Evolutionary conservation across 768 basidiomycete species (phyloP).

Genomic region (Termitomyces sp.): DNA sequence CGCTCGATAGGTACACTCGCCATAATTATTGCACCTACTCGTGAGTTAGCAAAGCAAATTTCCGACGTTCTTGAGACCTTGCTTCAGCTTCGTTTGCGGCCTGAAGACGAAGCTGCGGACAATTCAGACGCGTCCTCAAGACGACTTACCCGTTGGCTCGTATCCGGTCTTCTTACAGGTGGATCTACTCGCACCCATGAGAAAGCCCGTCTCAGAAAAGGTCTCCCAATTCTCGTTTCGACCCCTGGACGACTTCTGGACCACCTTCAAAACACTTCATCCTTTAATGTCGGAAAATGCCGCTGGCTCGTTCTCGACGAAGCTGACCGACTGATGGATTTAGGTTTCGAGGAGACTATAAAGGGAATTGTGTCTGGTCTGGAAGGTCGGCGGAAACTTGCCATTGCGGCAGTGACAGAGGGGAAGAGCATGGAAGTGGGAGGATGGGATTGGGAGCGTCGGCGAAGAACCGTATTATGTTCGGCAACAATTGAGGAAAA

Average conservation of each 20-base stretch:
- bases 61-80: conserved; percentile 89
- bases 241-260: conserved; percentile 95
- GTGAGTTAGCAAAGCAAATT: conserved; percentile 95
- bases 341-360: conserved; percentile 96
- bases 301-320: conserved; percentile 97
- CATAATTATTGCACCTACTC: conserved; percentile 90
- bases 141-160: conserved; percentile 83
- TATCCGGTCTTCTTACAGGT: conserved; percentile 89
- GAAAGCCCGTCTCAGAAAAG: conserved; percentile 92
- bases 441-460: conserved; percentile 81
- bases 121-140: conserved; percentile 37
- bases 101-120: conserved; percentile 50
- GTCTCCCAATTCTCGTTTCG: conserved; percentile 90
- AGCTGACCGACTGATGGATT: conserved; percentile 95
- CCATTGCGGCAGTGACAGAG: conserved; percentile 61
- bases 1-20: conserved; percentile 93
- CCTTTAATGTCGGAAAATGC: conserved; percentile 90
- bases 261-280: conserved; percentile 92
- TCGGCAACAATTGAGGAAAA: conserved; percentile 96
- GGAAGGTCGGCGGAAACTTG: conserved; percentile 78
- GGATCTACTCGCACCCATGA: conserved; percentile 95
- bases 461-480: conserved; percentile 86
- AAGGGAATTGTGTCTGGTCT: conserved; percentile 83
- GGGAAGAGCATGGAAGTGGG: conserved; percentile 70
- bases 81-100: conserved; percentile 69